Evolutionary conservation across 805 yeast species (phyloP).

Genomic region (Metschnikowia orientalis): DNA sequence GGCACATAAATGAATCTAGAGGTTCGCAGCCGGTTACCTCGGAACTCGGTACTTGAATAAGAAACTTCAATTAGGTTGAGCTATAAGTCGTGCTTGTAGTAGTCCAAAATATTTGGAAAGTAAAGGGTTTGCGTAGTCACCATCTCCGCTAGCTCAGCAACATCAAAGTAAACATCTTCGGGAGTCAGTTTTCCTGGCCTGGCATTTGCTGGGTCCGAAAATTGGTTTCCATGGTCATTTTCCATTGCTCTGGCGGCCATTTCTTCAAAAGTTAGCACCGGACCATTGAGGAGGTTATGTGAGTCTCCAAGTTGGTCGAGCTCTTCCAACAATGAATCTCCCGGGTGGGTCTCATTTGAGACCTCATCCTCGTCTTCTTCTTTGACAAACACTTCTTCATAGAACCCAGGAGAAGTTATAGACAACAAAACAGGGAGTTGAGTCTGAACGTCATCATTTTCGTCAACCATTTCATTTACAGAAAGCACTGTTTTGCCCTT

Average conservation of each 20-base stretch:
- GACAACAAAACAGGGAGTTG: constrained; percentile 14
- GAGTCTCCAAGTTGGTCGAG: neutral
- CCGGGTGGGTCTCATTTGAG: neutral
- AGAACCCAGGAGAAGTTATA: constrained; percentile 17
- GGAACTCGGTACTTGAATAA: no score
- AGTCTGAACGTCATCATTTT: constrained; percentile 13
- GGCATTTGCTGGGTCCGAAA: neutral
- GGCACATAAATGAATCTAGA: neutral
- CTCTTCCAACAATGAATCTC: neutral
- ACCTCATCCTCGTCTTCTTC: constrained; percentile 8
- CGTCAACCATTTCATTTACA: constrained; percentile 10
- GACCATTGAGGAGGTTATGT: constrained; percentile 2
- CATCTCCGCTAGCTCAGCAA: constrained; percentile 17
- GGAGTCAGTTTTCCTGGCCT: constrained; percentile 1
- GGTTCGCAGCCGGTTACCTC: constrained; percentile 1
- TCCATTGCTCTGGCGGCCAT: constrained; percentile 6
- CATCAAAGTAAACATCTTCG: constrained; percentile 15
- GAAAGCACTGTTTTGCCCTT: constrained; percentile 8
- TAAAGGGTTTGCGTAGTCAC: constrained; percentile 14
- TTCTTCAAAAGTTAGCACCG: constrained; percentile 5
- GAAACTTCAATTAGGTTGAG: neutral
- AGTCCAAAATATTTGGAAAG: constrained; percentile 15
- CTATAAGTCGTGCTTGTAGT: constrained; percentile 4
- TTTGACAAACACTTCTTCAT: constrained; percentile 14
- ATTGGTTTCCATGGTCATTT: constrained; percentile 1